Evolutionary conservation across 1,284 basidiomycete genomes (phyloP).

Genomic region (Puccinia hordei): DNA sequence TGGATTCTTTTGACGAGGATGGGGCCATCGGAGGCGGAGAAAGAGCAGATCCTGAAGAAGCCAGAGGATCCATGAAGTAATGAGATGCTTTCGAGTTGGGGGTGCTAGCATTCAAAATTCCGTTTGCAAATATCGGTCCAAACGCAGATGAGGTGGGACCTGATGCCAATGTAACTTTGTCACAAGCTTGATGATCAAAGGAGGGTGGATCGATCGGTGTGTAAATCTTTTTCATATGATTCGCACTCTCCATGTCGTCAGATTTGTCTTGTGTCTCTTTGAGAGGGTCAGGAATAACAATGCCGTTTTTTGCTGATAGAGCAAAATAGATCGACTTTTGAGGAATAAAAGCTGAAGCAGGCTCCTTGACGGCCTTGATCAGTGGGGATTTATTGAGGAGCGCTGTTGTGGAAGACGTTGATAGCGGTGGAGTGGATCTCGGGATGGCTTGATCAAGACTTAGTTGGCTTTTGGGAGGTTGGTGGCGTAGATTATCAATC

Average conservation of each 20-base stretch:
- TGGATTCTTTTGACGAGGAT: slow-evolving; percentile 36
- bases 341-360: slow-evolving; percentile 52
- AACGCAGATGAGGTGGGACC: slow-evolving; percentile 21
- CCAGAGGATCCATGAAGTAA: slow-evolving; percentile 64
- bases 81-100: slow-evolving; percentile 46
- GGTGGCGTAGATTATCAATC: slow-evolving; percentile 44
- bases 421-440: not conserved
- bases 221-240: slow-evolving; percentile 30
- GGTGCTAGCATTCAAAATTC: slow-evolving; percentile 53
- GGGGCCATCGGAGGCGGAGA: slow-evolving; percentile 58
- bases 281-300: slow-evolving; percentile 42
- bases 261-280: slow-evolving; percentile 1
- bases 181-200: slow-evolving; percentile 10
- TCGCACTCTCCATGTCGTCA: slow-evolving; percentile 9
- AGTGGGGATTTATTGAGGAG: slow-evolving; percentile 51
- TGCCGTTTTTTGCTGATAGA: slow-evolving; percentile 52
- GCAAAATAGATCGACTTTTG: slow-evolving; percentile 53
- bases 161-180: slow-evolving; percentile 25
- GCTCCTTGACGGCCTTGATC: slow-evolving; percentile 53
- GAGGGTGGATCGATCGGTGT: slow-evolving; percentile 30
- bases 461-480: slow-evolving; percentile 19
- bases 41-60: slow-evolving; percentile 55
- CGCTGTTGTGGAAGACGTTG: not conserved
- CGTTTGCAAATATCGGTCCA: slow-evolving; percentile 47
- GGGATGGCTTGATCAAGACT: not conserved